Percentiles rank a stretch among this genome's conserved stretches.
These are phyloP conservation scores for Holtermanniella nyarrowii DNA, from an alignment of 768 basidiomycete genomes.

Conservation along the genomic window DNA sequence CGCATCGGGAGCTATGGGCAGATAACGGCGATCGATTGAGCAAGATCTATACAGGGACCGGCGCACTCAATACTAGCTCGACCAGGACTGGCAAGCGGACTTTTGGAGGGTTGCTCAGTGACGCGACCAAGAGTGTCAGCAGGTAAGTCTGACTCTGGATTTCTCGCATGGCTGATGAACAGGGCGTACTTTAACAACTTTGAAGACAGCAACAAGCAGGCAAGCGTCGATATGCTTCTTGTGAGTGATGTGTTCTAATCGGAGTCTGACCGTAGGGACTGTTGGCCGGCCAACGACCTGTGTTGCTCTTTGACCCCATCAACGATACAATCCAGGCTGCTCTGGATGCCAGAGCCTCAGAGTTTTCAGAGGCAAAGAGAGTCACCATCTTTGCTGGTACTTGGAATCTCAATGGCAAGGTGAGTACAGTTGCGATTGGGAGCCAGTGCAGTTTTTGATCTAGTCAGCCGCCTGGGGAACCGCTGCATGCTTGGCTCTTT, in stretches of 20 bases:
- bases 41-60: conserved; percentile 75
- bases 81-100: conserved; percentile 92
- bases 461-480: conserved; percentile 58
- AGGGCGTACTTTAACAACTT: conserved; percentile 98
- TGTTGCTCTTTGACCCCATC: conserved; percentile 86
- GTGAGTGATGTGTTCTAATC: conserved; percentile 44
- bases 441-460: neutral
- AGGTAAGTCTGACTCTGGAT: conserved; percentile 18
- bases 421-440: conserved; percentile 38
- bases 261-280: conserved; percentile 59
- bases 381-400: conserved; percentile 76
- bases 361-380: conserved; percentile 71
- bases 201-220: conserved; percentile 86
- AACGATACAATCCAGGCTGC: conserved; percentile 72
- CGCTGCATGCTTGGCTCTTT: conserved; percentile 80
- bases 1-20: conserved; percentile 92
- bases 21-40: conserved; percentile 53
- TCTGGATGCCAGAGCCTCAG: conserved; percentile 60
- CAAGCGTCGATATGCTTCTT: conserved; percentile 89
- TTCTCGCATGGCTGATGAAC: neutral
- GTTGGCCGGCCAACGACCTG: conserved; percentile 72
- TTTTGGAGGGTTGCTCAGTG: conserved; percentile 82
- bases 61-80: conserved; percentile 84
- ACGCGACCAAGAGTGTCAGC: conserved; percentile 80
- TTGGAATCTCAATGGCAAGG: conserved; percentile 91